Evolutionary conservation across 2,329 filamentous ascomycete species (phyloP).

Genomic region (Sclerotinia subarctica): DNA sequence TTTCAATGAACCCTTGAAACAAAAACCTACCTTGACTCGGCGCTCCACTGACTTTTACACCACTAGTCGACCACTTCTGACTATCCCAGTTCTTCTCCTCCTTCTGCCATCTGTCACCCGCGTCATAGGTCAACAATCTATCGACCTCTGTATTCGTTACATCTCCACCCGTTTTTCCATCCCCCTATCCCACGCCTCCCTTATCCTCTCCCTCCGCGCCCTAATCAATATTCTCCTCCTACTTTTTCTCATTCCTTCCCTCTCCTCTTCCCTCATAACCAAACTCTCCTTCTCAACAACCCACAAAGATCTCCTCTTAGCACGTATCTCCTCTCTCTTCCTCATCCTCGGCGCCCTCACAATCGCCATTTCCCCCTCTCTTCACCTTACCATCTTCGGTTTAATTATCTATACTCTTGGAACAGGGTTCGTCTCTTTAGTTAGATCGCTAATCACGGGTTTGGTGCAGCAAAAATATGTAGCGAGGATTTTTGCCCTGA

Average conservation of each 20-base stretch:
- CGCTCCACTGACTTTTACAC: not conserved
- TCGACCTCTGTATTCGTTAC: slow-evolving; percentile 32
- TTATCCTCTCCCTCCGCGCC: slow-evolving; percentile 34
- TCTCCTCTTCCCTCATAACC: slow-evolving; percentile 29
- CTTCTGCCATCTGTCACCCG: slow-evolving; percentile 32
- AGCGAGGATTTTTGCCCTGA: slow-evolving; percentile 32
- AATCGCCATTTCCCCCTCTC: slow-evolving; percentile 29
- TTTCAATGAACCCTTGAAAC: not conserved
- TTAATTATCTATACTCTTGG: slow-evolving; percentile 33
- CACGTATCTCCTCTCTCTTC: slow-evolving; percentile 28
- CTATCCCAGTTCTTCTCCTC: slow-evolving; percentile 35
- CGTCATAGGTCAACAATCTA: slow-evolving; percentile 24
- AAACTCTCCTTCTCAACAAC: slow-evolving; percentile 24
- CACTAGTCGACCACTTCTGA: slow-evolving; percentile 29
- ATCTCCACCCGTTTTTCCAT: slow-evolving; percentile 34
- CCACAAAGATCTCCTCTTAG: slow-evolving; percentile 33
- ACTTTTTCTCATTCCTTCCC: slow-evolving; percentile 28
- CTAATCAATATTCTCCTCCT: slow-evolving; percentile 33
- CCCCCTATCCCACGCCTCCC: slow-evolving; percentile 28
- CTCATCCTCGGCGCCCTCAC: slow-evolving; percentile 27
- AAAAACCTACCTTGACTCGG: slow-evolving; percentile 23
- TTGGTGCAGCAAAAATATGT: slow-evolving; percentile 34
- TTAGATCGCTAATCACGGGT: slow-evolving; percentile 30
- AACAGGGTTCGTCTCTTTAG: slow-evolving; percentile 28
- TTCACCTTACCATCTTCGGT: slow-evolving; percentile 29